A percentile compares a stretch with the other conserved stretches of the same genome.
Evolutionary conservation across 73 alveolate genomes (phyloP).

Genomic region (Paramecium caudatum): DNA sequence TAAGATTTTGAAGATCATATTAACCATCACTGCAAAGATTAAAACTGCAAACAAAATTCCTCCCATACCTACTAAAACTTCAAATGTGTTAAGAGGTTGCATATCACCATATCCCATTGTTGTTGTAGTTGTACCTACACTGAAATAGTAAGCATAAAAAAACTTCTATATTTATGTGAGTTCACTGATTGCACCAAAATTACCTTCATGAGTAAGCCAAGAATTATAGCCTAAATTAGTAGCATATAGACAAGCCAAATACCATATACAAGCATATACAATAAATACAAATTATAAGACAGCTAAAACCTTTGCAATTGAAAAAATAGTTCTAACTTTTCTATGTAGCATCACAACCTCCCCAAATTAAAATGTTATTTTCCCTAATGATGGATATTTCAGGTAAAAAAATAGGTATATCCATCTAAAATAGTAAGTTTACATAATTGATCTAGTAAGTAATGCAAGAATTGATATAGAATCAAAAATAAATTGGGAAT

Average conservation of each 20-base stretch:
- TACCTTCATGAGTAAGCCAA: slow-evolving; percentile 57
- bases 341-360: slow-evolving; percentile 24
- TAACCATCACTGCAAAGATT: slow-evolving; percentile 25
- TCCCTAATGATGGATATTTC: slow-evolving; percentile 49
- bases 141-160: slow-evolving; percentile 18
- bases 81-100: slow-evolving; percentile 24
- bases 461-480: slow-evolving; percentile 4
- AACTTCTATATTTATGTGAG: background rate
- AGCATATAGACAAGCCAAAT: slow-evolving; percentile 22
- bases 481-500: slow-evolving; percentile 10
- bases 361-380: slow-evolving; percentile 27
- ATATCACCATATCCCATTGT: slow-evolving; percentile 67
- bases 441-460: background rate
- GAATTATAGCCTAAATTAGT: background rate
- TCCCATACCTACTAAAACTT: slow-evolving; percentile 6
- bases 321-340: slow-evolving; percentile 14
- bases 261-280: slow-evolving; percentile 44
- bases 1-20: slow-evolving; percentile 33
- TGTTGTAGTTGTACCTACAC: slow-evolving; percentile 59
- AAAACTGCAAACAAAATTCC: slow-evolving; percentile 55
- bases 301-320: background rate
- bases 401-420: slow-evolving; percentile 8
- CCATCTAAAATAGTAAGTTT: background rate
- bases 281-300: slow-evolving; percentile 34
- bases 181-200: slow-evolving; percentile 39